Percentiles rank a stretch among this genome's conserved stretches.
phyloP scores from a whole-genome alignment of 108 stramenopile species.

The Nitzschia palea region DNA sequence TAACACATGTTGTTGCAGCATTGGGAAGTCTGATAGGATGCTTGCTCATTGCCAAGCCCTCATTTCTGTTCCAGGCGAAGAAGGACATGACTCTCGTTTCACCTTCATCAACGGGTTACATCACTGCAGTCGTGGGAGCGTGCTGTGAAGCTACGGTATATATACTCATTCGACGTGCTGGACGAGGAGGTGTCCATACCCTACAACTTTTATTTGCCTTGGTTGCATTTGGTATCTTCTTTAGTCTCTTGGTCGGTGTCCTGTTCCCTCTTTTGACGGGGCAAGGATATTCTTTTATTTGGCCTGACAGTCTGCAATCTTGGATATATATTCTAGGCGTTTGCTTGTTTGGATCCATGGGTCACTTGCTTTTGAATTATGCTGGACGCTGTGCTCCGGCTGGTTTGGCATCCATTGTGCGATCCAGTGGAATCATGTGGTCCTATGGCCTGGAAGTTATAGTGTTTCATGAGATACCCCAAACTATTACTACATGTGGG shows the following conservation, averaged over 20 bases:
- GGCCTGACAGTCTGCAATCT: conserved; percentile 28
- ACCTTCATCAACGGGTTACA: conserved; percentile 35
- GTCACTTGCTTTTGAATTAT: conserved; percentile 48
- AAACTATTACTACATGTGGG: conserved; percentile 12
- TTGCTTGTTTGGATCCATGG: conserved; percentile 24
- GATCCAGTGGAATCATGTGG: conserved; percentile 38
- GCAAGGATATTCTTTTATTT: conserved; percentile 4
- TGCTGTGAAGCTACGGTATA: conserved; percentile 30
- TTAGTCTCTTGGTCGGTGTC: conserved; percentile 33
- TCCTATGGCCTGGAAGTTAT: conserved; percentile 34
- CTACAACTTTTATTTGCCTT: conserved; percentile 47
- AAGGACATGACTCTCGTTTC: background rate
- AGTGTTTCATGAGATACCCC: conserved; percentile 28
- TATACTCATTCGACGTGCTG: conserved; percentile 51
- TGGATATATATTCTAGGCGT: conserved; percentile 34
- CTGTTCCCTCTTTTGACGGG: background rate
- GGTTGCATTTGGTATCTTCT: conserved; percentile 41
- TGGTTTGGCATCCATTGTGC: conserved; percentile 32
- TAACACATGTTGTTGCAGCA: conserved; percentile 28
- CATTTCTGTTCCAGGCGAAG: conserved; percentile 39
- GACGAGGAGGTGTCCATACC: conserved; percentile 45
- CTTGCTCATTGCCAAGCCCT: conserved; percentile 38
- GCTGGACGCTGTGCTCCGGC: conserved; percentile 41
- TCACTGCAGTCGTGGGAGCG: conserved; percentile 38
- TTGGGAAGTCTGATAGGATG: conserved; percentile 33